These are phyloP conservation scores for Stephania japonica DNA, from an alignment of 164 flowering plant genomes.

Conservation along the genomic window DNA sequence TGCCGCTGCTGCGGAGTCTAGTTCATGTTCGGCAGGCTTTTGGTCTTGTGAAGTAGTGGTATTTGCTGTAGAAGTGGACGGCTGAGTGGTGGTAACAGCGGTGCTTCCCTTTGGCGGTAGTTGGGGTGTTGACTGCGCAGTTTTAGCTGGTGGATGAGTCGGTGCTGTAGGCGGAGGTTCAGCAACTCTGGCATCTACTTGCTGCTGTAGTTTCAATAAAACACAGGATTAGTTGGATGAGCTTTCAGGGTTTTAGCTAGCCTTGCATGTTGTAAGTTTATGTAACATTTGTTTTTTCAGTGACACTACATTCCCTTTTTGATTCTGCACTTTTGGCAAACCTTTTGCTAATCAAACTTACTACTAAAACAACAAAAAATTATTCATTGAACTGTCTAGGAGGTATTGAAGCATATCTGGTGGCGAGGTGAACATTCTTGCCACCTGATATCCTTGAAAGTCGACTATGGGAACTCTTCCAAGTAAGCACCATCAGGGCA, in stretches of 20 bases:
- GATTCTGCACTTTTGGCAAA: background rate
- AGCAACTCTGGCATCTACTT: constrained; percentile 32
- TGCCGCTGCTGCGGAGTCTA: constrained; percentile 15
- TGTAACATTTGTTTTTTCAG: background rate
- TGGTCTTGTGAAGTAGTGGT: constrained; percentile 18
- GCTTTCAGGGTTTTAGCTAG: background rate
- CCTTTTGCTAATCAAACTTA: background rate
- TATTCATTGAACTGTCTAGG: too few relatives aligned
- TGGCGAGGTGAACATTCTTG: too few relatives aligned
- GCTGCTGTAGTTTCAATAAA: constrained; percentile 29
- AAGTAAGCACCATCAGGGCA: too few relatives aligned
- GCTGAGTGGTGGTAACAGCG: constrained; percentile 20
- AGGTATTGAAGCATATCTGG: too few relatives aligned
- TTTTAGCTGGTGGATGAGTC: constrained; percentile 22
- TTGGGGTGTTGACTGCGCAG: background rate
- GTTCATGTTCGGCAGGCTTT: constrained; percentile 29
- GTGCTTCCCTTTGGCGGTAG: constrained; percentile 12
- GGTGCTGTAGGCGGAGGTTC: constrained; percentile 30
- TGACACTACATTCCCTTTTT: background rate
- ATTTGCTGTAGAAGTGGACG: constrained; percentile 41
- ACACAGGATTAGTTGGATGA: background rate
- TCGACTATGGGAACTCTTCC: too few relatives aligned
- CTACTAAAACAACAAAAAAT: background rate
- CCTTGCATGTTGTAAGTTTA: background rate
- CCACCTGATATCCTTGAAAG: too few relatives aligned